Conservation (phyloP, 768 basidiomycete genomes). For the Daedaleopsis nitida region DNA sequence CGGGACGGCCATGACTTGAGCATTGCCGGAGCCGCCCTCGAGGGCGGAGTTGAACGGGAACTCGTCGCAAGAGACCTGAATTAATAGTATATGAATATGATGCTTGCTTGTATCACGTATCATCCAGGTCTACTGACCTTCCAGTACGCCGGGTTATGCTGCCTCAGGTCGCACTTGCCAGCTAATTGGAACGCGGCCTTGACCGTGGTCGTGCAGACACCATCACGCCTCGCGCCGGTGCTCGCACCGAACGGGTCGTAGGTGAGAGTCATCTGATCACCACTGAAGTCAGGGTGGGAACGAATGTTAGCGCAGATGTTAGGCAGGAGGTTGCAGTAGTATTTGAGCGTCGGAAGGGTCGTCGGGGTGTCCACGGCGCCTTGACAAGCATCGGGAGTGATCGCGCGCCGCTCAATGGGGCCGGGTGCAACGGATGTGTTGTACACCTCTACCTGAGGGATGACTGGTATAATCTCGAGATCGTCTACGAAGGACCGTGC, state of each 20-base stretch:
- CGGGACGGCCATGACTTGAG: not conserved
- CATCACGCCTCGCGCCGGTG: not conserved
- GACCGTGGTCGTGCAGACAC: not conserved
- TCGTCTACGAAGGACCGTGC: not conserved
- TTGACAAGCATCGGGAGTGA: not conserved
- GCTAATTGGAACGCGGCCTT: not conserved
- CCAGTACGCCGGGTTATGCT: slow-evolving; percentile 6
- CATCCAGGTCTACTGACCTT: not conserved
- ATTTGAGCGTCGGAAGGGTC: not conserved
- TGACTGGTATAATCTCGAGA: not conserved
- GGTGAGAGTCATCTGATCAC: slow-evolving; percentile 1
- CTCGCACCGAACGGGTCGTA: slow-evolving; percentile 1
- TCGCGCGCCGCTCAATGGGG: not conserved
- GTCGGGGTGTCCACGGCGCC: not conserved
- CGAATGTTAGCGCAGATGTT: slow-evolving; percentile 8
- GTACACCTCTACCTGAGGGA: not conserved
- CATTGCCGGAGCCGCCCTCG: slow-evolving; percentile 3
- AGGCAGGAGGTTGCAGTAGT: slow-evolving; percentile 7
- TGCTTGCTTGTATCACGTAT: too few relatives aligned
- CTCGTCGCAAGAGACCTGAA: slow-evolving; percentile 12
- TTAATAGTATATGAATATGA: too few relatives aligned
- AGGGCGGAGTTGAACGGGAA: slow-evolving; percentile 7
- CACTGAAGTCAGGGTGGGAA: not conserved
- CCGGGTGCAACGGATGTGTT: not conserved
- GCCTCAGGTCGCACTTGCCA: slow-evolving; percentile 3